These are phyloP conservation scores for Cerioporus squamosus DNA, from an alignment of 1,284 basidiomycete species.

Conservation along the genomic window DNA sequence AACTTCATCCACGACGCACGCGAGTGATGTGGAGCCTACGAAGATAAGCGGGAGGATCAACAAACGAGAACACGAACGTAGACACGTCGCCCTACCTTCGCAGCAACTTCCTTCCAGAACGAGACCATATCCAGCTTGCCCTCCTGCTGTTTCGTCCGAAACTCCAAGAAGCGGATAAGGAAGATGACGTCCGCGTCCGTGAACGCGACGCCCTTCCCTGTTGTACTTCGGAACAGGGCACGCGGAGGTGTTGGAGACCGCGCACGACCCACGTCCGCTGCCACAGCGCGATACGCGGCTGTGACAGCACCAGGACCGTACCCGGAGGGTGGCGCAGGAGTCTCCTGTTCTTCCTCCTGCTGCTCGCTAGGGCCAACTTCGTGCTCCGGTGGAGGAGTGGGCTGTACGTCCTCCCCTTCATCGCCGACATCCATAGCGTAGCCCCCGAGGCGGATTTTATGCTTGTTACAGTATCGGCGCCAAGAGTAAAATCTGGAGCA, in stretches of 20 bases:
- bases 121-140: constrained; percentile 78
- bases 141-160: constrained; percentile 47
- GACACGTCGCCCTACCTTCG: constrained; percentile 52
- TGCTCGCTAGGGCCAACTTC: constrained; percentile 12
- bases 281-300: constrained; percentile 48
- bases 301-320: constrained; percentile 48
- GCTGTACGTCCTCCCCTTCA: constrained; percentile 34
- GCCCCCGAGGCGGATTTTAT: constrained; percentile 81
- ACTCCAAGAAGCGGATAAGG: constrained; percentile 73
- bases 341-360: constrained; percentile 30
- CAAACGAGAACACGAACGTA: neutral
- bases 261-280: constrained; percentile 47
- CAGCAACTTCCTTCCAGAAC: constrained; percentile 84
- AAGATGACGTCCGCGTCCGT: constrained; percentile 79
- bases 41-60: neutral
- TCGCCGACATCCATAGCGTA: constrained; percentile 68
- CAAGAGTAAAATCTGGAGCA: constrained; percentile 78
- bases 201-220: constrained; percentile 85
- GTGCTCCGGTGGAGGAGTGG: neutral
- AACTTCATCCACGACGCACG: constrained; percentile 91
- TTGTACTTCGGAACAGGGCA: constrained; percentile 78
- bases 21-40: constrained; percentile 81
- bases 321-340: constrained; percentile 18
- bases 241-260: constrained; percentile 79
- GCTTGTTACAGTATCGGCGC: constrained; percentile 86